Evolutionary conservation across 1,284 basidiomycete genomes (phyloP).

Genomic region (Fomitopsis betulina): DNA sequence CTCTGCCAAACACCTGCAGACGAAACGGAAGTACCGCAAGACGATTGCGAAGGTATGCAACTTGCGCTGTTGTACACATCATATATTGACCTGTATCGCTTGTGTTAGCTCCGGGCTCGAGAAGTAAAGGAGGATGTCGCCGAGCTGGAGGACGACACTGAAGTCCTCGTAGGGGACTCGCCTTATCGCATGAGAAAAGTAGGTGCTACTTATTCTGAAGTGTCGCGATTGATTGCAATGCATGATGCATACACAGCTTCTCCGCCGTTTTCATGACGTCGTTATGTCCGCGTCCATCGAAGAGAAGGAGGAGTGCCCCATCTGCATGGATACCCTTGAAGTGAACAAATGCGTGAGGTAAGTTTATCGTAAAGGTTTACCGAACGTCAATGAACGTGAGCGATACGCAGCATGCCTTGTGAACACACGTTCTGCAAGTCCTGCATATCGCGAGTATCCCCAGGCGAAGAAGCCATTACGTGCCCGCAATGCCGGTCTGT

Average conservation of each 20-base stretch:
- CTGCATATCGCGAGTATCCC: conserved; percentile 29
- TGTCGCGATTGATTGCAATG: background rate
- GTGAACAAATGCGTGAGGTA: conserved; percentile 32
- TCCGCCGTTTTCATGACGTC: conserved; percentile 37
- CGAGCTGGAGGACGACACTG: conserved; percentile 29
- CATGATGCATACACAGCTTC: conserved; percentile 29
- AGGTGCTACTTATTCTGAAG: background rate
- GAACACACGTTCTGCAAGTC: conserved; percentile 39
- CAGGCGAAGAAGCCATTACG: conserved; percentile 23
- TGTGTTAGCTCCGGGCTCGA: conserved; percentile 30
- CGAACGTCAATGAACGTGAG: background rate
- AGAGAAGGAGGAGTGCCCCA: conserved; percentile 38
- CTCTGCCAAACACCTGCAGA: conserved; percentile 13
- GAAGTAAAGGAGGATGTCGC: conserved; percentile 35
- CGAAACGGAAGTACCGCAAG: conserved; percentile 24
- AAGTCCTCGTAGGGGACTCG: conserved; percentile 28
- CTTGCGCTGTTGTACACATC: background rate
- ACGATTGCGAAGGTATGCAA: conserved; percentile 24
- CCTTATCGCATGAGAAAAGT: conserved; percentile 40
- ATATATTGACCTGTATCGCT: background rate
- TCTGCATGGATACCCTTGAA: conserved; percentile 38
- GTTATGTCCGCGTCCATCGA: conserved; percentile 37
- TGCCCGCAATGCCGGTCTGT: conserved; percentile 39
- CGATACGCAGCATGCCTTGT: conserved; percentile 33
- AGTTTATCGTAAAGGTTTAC: background rate